These are phyloP conservation scores for Metschnikowia shivogae DNA, from an alignment of 805 yeast genomes.

Conservation along the genomic window DNA sequence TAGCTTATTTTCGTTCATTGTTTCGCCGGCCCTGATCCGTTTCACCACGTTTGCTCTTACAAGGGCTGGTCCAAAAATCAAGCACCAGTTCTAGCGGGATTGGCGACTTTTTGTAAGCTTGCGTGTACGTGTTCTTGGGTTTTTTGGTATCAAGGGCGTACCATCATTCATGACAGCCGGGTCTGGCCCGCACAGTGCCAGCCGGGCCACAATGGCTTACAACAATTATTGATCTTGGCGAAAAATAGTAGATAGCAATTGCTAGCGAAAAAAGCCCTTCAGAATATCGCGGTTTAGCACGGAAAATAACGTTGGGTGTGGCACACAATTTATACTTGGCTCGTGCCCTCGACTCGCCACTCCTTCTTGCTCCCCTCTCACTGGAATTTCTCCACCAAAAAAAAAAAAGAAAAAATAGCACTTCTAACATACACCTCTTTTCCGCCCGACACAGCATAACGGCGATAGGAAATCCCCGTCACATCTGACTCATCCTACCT, in stretches of 20 bases:
- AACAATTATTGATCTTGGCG: no score
- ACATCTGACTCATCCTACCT: no score
- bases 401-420: constrained; percentile 5
- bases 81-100: no score
- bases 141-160: not conserved
- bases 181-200: not conserved
- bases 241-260: no score
- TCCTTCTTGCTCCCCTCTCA: constrained; percentile 5
- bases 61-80: no score
- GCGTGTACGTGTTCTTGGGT: not conserved
- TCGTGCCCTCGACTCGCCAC: constrained; percentile 2
- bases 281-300: no score
- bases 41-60: no score
- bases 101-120: no score
- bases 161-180: not conserved
- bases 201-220: not conserved
- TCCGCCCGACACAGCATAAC: constrained; percentile 2
- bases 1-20: no score
- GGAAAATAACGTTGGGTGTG: not conserved
- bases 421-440: constrained; percentile 4
- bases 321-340: not conserved
- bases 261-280: no score
- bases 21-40: no score
- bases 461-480: not conserved
- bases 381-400: constrained; percentile 3